Evolutionary conservation across 345 rosid species (phyloP), one percentile per base, ranked within the genome.

Genomic region (Acer negundo): DNA sequence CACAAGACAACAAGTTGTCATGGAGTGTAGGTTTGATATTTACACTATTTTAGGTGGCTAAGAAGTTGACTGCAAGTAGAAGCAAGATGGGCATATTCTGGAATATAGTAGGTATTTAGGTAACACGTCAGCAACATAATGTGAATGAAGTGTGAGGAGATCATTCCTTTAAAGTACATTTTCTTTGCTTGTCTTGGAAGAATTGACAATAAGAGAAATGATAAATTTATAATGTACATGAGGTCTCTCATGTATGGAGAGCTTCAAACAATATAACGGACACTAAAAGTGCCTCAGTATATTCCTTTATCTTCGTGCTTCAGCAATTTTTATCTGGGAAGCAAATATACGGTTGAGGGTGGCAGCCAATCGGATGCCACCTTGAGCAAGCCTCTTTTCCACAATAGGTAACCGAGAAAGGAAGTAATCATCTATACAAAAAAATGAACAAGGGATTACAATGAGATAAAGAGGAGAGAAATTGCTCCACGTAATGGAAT

Each of bases 381-480:
- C 91, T 86, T 95, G 97, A 16, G 99, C 99, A 56, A 93, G 88
- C 79, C 96, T 89, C 82, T 88, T 83, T 87, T 90, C 93, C 80
- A 93, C 94, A 2, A 93, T 12, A 11, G 98, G 98, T 81, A 92
- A 80, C 64, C 97, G 92, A 70, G 99, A 87, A 15, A 86, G 86
- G 80, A 93, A 92, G 85, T 90, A 93, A 38, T 86, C 96, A 77
- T 95, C 98, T 92, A 79, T 75, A 22, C 12, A 13, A 40, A 23
- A 73, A 70, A 10, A 62, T n/a, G 22, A 76, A 67, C 61, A 74
- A 80, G 58, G 72, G 46, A 55, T 22, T 67, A 78, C 3, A 58
- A 22, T 9, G 70, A 10, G 5, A 72, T 64, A 40, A 19, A 42
- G 11, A 42, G 46, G 26, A 71, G 19, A 38, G 2, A 31, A 49